Conservation (phyloP, 345 rosid species). For the Raphanus sativus region DNA sequence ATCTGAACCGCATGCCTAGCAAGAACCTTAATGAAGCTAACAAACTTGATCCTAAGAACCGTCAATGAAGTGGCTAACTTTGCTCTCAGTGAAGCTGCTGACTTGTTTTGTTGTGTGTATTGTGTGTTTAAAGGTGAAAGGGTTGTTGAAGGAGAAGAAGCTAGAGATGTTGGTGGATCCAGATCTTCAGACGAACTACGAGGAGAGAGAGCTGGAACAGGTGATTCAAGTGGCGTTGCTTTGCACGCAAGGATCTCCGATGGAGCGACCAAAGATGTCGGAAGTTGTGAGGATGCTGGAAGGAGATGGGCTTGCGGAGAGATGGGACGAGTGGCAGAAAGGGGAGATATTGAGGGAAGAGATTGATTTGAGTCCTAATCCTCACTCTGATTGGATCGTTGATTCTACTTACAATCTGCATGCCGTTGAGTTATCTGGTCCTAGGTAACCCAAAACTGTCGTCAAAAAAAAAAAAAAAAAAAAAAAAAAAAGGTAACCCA, state of each 20-base stretch:
- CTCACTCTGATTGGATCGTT: constrained; percentile 77
- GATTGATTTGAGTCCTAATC: constrained; percentile 69
- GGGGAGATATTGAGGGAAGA: constrained; percentile 90
- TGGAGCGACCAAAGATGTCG: constrained; percentile 95
- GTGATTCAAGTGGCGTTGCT: constrained; percentile 91
- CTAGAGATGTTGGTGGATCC: constrained; percentile 94
- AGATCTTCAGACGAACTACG: constrained; percentile 72
- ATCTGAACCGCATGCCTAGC: too few relatives aligned
- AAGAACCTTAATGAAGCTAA: too few relatives aligned
- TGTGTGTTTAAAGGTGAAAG: constrained; percentile 66
- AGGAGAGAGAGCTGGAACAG: constrained; percentile 81
- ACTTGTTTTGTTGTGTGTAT: background rate
- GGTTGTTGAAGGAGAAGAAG: constrained; percentile 89
- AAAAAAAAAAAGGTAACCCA: too few relatives aligned
- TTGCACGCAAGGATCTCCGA: constrained; percentile 90
- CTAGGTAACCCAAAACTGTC: constrained; percentile 53
- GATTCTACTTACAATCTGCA: constrained; percentile 93
- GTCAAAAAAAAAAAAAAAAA: too few relatives aligned
- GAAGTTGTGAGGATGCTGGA: constrained; percentile 96
- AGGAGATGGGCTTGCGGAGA: constrained; percentile 89
- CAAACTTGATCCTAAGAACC: background rate
- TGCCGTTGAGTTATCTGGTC: constrained; percentile 93
- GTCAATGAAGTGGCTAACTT: background rate
- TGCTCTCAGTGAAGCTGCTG: background rate
- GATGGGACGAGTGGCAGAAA: constrained; percentile 98